A percentile compares a stretch with the other conserved stretches of the same genome.
Evolutionary conservation across 495 filamentous ascomycete genomes (phyloP).

Genomic region (Oleoguttula mirabilis): DNA sequence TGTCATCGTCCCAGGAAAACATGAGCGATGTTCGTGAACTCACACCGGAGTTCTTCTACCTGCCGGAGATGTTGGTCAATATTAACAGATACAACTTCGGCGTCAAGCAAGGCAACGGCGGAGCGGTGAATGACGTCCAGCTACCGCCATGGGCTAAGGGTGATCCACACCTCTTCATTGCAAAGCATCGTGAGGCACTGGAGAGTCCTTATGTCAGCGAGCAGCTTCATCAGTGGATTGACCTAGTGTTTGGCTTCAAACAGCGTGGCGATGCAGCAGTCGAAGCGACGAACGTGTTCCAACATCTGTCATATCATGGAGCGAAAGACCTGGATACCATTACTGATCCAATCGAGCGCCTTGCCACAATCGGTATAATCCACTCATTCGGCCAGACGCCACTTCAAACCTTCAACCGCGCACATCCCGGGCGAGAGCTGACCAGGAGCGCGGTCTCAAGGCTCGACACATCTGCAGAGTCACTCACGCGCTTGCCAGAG

Average conservation of each 20-base stretch:
- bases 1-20: conserved; percentile 75
- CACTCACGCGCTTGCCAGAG: conserved; percentile 67
- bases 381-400: conserved; percentile 98
- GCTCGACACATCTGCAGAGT: conserved; percentile 67
- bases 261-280: conserved; percentile 88
- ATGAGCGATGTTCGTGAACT: conserved; percentile 90
- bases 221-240: conserved; percentile 88
- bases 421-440: conserved; percentile 64
- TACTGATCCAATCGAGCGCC: conserved; percentile 68
- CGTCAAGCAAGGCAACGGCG: conserved; percentile 62
- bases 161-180: conserved; percentile 88
- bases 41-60: conserved; percentile 92
- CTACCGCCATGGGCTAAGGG: conserved; percentile 95
- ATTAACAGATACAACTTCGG: conserved; percentile 92
- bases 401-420: conserved; percentile 76
- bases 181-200: conserved; percentile 84
- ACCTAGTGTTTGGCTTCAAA: conserved; percentile 88
- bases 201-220: conserved; percentile 90
- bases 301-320: conserved; percentile 86
- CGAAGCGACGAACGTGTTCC: conserved; percentile 89
- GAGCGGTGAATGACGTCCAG: conserved; percentile 67
- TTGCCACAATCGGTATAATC: conserved; percentile 86
- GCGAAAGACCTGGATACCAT: conserved; percentile 88
- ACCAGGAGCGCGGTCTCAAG: conserved; percentile 45
- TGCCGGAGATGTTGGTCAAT: conserved; percentile 87